These are phyloP conservation scores for Anthracocystis panici-leucophaei DNA, from an alignment of 1,284 basidiomycete genomes.

Conservation along the genomic window DNA sequence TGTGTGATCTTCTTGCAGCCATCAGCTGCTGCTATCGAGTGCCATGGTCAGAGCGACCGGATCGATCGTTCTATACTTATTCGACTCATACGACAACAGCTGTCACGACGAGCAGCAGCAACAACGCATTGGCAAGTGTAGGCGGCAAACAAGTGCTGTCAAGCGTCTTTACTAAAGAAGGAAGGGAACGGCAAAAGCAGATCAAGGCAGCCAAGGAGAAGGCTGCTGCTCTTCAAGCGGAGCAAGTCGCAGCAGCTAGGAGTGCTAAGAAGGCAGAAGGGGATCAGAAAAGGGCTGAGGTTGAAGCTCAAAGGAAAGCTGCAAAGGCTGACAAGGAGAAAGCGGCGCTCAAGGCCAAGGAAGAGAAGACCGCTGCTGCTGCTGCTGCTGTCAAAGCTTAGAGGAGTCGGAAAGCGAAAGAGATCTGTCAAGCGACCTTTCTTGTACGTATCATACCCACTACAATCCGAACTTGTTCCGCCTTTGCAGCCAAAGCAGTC, in stretches of 20 bases:
- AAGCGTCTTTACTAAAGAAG: conserved; percentile 43
- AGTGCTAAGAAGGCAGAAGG: conserved; percentile 21
- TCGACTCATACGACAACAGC: conserved; percentile 4
- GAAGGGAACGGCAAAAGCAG: conserved; percentile 28
- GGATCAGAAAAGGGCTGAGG: conserved; percentile 18
- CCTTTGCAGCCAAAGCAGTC: too few relatives aligned
- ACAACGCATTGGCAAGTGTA: conserved; percentile 10
- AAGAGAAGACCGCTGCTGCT: background rate
- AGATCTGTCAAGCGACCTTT: background rate
- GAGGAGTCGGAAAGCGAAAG: background rate
- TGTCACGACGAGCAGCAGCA: conserved; percentile 3
- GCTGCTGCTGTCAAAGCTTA: conserved; percentile 2
- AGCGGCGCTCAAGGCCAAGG: conserved; percentile 3
- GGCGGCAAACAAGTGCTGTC: conserved; percentile 44
- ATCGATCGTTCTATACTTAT: conserved; percentile 40
- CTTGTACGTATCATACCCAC: too few relatives aligned
- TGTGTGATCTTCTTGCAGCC: conserved; percentile 61
- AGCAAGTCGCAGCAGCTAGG: conserved; percentile 20
- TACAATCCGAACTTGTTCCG: too few relatives aligned
- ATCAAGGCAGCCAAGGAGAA: conserved; percentile 62
- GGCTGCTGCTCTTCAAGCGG: conserved; percentile 19
- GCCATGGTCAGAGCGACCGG: conserved; percentile 55
- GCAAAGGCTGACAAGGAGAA: conserved; percentile 26
- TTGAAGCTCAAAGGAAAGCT: conserved; percentile 15
- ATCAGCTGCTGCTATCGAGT: conserved; percentile 59